Percentiles rank a stretch among this genome's conserved stretches.
Conservation (phyloP, 768 basidiomycete species). For the Phaffia tasmanica region DNA sequence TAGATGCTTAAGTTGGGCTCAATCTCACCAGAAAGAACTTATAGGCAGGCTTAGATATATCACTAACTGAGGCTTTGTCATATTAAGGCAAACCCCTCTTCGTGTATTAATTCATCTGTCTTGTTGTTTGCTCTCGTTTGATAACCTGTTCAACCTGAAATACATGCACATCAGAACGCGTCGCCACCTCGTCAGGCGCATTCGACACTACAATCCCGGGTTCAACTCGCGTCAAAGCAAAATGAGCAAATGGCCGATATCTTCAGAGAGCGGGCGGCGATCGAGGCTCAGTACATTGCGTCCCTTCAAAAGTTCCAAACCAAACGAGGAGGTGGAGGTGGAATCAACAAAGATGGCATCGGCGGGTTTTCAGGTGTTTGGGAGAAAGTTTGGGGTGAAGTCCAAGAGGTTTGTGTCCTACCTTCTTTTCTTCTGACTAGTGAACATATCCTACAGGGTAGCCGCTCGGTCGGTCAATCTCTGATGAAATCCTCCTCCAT, state of each 20-base stretch:
- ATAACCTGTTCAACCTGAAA: background rate
- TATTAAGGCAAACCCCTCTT: too few relatives aligned
- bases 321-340: conserved; percentile 31
- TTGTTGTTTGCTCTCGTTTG: background rate
- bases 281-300: conserved; percentile 36
- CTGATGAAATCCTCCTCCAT: conserved; percentile 31
- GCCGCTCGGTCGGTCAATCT: background rate
- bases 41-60: too few relatives aligned
- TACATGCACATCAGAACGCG: conserved; percentile 2
- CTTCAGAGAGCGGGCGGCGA: conserved; percentile 34
- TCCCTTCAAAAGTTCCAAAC: conserved; percentile 34
- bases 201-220: conserved; percentile 28
- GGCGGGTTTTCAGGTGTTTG: conserved; percentile 32
- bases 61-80: too few relatives aligned
- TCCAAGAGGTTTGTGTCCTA: conserved; percentile 32
- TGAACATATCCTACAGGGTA: background rate
- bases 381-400: conserved; percentile 33
- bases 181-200: conserved; percentile 16
- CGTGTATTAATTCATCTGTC: too few relatives aligned
- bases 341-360: conserved; percentile 31
- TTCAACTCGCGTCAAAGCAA: conserved; percentile 31
- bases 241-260: conserved; percentile 36
- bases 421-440: too few relatives aligned
- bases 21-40: too few relatives aligned
- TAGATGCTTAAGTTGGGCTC: too few relatives aligned